Evolutionary conservation across 208 protist genomes (phyloP), one percentile per base, ranked within the genome.

Genomic region (Naegleria lovaniensis): DNA sequence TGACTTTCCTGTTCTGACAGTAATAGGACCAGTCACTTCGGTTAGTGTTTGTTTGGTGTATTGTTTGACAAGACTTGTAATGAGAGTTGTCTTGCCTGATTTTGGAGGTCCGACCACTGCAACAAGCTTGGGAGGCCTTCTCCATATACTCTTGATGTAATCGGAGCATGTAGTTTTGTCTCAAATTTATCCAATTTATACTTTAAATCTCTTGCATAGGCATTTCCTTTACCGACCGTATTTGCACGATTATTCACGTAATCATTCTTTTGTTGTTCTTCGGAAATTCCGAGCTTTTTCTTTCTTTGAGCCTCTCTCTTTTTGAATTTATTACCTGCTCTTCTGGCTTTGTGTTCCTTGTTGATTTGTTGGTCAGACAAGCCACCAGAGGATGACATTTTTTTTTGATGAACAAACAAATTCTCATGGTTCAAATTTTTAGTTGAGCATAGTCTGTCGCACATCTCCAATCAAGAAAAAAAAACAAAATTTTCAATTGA

Each of bases 51-150:
- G 96, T 83, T 95, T 95, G 43, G 98, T 98, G 93, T 99, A 99
- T 88, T 98, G 97, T 94, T 99, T 99, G n/a, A 99, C 96, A 85
- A 99, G 96, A 25, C 98, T 99, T 33, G 96, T 94, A 67, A 99
- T 99, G 33, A 99, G 90, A 22, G 98, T 99, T 5, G 97, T 98
- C 94, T 99, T 99, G 83, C 98, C 98, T 39, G 97, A 96, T 29
- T 96, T 94, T 3, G 98, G 98, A 25, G 98, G 98, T 6, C 98
- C 98, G 33, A 99, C 97, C 29, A 99, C 97, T 25, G 95, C 98
- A 39, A 99, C 96, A 2, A 99, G 91, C 85, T 98, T 93, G 13
- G 98, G 98, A 16, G 98, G 98, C 97, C 95, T 58, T 95, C 92
- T 22, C 90, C 92, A 52, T 91, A 88, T 19, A 92, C 92, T 33